Conservation (phyloP, 495 filamentous ascomycete genomes). For the Aspergillus sclerotioniger region DNA sequence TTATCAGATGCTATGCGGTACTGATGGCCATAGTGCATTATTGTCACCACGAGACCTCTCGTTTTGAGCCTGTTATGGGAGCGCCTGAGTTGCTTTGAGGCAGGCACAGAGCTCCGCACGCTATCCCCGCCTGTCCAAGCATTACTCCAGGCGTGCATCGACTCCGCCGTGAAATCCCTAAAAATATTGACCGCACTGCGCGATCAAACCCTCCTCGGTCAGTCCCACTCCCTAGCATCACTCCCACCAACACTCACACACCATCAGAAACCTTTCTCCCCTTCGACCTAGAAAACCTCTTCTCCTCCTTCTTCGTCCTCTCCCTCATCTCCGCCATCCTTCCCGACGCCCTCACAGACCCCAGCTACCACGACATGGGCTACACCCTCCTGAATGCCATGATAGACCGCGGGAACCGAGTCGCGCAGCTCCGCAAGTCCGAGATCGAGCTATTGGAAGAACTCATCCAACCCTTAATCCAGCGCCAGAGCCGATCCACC, state of each 20-base stretch:
- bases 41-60: conserved; percentile 33
- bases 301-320: conserved; percentile 27
- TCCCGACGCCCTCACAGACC: conserved; percentile 22
- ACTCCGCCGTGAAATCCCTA: conserved; percentile 29
- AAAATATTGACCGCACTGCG: conserved; percentile 24
- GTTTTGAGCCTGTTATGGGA: conserved; percentile 28
- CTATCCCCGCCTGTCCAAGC: conserved; percentile 24
- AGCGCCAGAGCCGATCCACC: background rate
- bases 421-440: conserved; percentile 31
- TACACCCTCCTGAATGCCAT: conserved; percentile 30
- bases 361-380: conserved; percentile 23
- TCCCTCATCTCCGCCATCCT: conserved; percentile 25
- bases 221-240: background rate
- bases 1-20: background rate
- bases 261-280: conserved; percentile 32
- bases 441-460: conserved; percentile 30
- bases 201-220: conserved; percentile 32
- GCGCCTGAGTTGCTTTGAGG: conserved; percentile 22
- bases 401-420: conserved; percentile 27
- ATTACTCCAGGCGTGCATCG: conserved; percentile 27
- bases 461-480: conserved; percentile 15
- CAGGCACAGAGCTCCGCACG: conserved; percentile 16
- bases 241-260: background rate
- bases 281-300: conserved; percentile 33
- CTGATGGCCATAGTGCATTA: conserved; percentile 24